Conservation (phyloP, 768 basidiomycete genomes). For the Clitopilus hobsonii region DNA sequence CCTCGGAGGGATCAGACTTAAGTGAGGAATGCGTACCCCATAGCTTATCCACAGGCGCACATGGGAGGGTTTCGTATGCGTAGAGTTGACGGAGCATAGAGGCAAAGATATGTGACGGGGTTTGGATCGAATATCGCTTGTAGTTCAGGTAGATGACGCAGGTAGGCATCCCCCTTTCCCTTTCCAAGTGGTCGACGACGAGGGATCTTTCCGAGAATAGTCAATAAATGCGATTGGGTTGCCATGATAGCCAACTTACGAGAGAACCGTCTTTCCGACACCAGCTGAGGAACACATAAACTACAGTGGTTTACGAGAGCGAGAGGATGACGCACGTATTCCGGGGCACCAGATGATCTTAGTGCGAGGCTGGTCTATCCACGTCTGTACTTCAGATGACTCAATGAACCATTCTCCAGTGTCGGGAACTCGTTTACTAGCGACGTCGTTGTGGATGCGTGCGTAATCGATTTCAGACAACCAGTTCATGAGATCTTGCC, state of each 20-base stretch:
- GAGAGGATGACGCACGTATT: not conserved
- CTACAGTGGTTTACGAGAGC: not conserved
- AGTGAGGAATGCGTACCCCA: not conserved
- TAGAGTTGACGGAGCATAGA: not conserved
- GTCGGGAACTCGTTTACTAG: not conserved
- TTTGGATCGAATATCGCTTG: not conserved
- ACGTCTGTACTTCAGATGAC: not conserved
- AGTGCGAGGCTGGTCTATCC: not conserved
- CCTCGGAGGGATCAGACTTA: not conserved
- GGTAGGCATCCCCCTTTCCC: not conserved
- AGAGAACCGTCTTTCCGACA: not conserved
- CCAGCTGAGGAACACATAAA: not conserved
- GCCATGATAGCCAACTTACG: not conserved
- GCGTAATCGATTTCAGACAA: not conserved
- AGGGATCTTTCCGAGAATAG: not conserved
- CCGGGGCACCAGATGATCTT: too few relatives aligned
- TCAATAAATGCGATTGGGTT: not conserved
- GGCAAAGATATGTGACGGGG: not conserved
- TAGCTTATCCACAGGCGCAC: not conserved
- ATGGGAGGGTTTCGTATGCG: not conserved
- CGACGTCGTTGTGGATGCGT: not conserved
- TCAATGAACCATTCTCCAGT: not conserved
- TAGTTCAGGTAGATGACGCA: not conserved
- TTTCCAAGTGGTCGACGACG: not conserved
- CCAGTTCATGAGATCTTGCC: not conserved